Evolutionary conservation across 768 basidiomycete genomes (phyloP).

Genomic region (Psilocybe subaeruginosa): DNA sequence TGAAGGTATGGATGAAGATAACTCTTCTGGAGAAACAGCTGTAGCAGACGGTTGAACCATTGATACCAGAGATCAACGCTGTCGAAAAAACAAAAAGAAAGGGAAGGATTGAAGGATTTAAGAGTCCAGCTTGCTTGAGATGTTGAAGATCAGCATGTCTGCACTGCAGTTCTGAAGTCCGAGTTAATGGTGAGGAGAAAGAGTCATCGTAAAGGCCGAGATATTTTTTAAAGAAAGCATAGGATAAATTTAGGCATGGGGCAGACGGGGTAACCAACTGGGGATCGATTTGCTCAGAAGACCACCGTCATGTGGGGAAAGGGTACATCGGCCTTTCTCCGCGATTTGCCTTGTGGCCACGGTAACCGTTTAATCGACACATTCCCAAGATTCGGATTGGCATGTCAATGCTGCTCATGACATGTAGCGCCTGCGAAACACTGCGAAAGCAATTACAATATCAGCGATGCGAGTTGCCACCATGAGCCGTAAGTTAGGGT

Average conservation of each 20-base stretch:
- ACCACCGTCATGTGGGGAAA: constrained; percentile 17
- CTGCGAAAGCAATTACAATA: constrained; percentile 10
- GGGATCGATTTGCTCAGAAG: constrained; percentile 7
- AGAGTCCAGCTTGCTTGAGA: constrained; percentile 17
- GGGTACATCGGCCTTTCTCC: constrained; percentile 5
- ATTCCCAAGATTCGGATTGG: constrained; percentile 17
- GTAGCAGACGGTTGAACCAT: constrained; percentile 6
- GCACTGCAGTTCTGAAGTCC: constrained; percentile 17
- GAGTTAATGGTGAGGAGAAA: constrained; percentile 16
- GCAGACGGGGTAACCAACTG: constrained; percentile 11
- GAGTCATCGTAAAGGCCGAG: not conserved
- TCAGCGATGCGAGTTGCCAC: constrained; percentile 1
- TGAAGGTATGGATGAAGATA: constrained; percentile 13
- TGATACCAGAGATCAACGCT: constrained; percentile 1
- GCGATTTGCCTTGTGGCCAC: constrained; percentile 11
- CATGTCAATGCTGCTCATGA: constrained; percentile 16
- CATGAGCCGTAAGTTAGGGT: not conserved
- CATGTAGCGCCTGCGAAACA: constrained; percentile 13
- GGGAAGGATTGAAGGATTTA: constrained; percentile 4
- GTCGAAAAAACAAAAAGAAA: constrained; percentile 3
- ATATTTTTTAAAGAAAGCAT: constrained; percentile 7
- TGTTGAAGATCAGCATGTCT: constrained; percentile 31
- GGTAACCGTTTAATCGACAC: constrained; percentile 12
- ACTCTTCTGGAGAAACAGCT: not conserved
- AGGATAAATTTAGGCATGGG: constrained; percentile 18